Evolutionary conservation across 495 filamentous ascomycete species (phyloP), one percentile per base, ranked within the genome.

Genomic region (Daldinia bambusicola): DNA sequence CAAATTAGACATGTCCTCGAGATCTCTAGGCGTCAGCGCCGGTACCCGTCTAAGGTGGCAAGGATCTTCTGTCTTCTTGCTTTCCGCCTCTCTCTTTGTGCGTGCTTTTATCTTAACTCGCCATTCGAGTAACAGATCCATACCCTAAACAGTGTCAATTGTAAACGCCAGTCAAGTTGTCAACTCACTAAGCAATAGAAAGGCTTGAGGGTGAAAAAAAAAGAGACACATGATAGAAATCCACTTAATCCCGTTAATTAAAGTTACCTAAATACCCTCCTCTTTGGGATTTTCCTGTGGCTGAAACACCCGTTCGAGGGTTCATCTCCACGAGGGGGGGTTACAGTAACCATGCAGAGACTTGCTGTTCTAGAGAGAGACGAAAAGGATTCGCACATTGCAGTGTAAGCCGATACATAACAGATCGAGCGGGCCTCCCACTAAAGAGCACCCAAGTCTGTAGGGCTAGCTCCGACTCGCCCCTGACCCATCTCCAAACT

Each of bases 221-320:
- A 55, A 61, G 55, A 70, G 61, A 71, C 26, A 71, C 43, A 51
- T 38, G 58, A 63, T 62, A 20, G 40, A 51, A 55, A 64, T 60
- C 67, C 67, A 67, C 59, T 58, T 56, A 20, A 40, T 55, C 61
- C 61, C 61, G 51, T 65, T 61, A 61, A 65, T 70, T 66, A 69
- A 63, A 74, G 52, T 55, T 45, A 26, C 26, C 26, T 3, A 41
- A 66, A 43, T 57, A 69, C 60, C 62, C 40, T 71, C 55, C 53
- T 65, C 14, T 56, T 67, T 40, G 50, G 43, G 60, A 61, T 51
- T 18, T 55, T 48, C 68, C 50, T 62, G 67, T 70, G 67, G 63
- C 63, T 71, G 64, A 70, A 69, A 70, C 71, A 55, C n/a, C 61
- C 68, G 58, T 61, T 70, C 68, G 71, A 59, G 67, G 71, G 41